Evolutionary conservation across 2,329 filamentous ascomycete species (phyloP).

Genomic region (Rhynchosporium secalis): DNA sequence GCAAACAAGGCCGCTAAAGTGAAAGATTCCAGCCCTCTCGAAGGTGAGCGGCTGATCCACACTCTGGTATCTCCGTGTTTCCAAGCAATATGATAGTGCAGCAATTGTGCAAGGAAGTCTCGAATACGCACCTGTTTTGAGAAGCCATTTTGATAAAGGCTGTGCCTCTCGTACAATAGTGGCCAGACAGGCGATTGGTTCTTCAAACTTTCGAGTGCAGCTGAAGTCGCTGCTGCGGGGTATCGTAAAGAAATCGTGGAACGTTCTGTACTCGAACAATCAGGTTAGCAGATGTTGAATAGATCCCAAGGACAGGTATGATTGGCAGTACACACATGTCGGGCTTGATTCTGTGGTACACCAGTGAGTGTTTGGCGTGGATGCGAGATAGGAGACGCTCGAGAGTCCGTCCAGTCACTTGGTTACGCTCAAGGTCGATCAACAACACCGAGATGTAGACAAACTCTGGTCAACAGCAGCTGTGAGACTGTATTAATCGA

Average conservation of each 20-base stretch:
- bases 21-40: slow-evolving; percentile 23
- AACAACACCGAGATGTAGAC: slow-evolving; percentile 1
- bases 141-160: slow-evolving; percentile 36
- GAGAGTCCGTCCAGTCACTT: slow-evolving; percentile 9
- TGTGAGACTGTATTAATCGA: slow-evolving; percentile 2
- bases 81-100: slow-evolving; percentile 28
- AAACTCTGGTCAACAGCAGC: slow-evolving; percentile 4
- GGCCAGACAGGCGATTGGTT: slow-evolving; percentile 20
- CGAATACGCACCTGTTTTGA: slow-evolving; percentile 37
- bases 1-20: slow-evolving; percentile 5
- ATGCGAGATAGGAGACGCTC: neutral
- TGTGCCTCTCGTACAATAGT: slow-evolving; percentile 21
- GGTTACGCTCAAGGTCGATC: slow-evolving; percentile 7
- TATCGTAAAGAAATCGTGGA: slow-evolving; percentile 35
- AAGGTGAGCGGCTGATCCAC: slow-evolving; percentile 19
- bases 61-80: slow-evolving; percentile 30
- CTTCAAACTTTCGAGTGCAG: slow-evolving; percentile 18
- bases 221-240: slow-evolving; percentile 32
- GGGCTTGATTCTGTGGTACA: slow-evolving; percentile 8
- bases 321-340: slow-evolving; percentile 9
- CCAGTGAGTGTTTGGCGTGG: neutral
- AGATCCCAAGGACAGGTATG: neutral
- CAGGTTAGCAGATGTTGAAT: slow-evolving; percentile 5
- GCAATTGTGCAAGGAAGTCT: slow-evolving; percentile 28
- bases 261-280: slow-evolving; percentile 20